Conservation (phyloP, 176 grass and related monocot species). For the Eragrostis curvula region DNA sequence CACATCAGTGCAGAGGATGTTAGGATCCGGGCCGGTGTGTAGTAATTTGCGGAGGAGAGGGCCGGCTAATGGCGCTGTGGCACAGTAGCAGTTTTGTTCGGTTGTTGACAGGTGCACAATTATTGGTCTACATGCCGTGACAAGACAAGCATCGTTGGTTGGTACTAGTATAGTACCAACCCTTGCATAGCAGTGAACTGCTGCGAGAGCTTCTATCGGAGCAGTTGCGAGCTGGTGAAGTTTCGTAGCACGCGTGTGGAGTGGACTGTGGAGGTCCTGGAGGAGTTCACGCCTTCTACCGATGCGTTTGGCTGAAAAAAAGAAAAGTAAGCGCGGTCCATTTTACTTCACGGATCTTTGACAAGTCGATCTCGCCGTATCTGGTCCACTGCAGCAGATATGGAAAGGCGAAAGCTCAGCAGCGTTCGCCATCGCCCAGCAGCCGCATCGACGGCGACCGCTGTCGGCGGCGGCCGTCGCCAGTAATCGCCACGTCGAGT, state of each 20-base stretch:
- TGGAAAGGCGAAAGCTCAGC: not conserved
- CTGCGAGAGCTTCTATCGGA: not conserved
- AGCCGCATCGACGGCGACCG: not conserved
- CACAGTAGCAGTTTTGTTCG: not conserved
- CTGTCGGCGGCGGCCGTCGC: not conserved
- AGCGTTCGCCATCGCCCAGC: not conserved
- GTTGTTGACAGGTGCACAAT: conserved; percentile 25
- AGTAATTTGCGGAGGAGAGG: not conserved
- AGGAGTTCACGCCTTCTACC: no score
- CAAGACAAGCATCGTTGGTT: not conserved
- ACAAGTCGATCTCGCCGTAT: not conserved
- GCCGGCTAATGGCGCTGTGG: not conserved
- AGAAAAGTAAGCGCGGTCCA: not conserved
- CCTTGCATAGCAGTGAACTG: no score
- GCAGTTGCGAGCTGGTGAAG: not conserved
- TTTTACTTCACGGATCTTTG: not conserved
- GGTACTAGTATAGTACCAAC: no score
- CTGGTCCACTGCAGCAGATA: not conserved
- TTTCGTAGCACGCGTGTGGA: not conserved
- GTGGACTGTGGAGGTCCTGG: not conserved
- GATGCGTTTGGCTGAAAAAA: not conserved
- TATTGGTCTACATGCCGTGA: conserved; percentile 20
- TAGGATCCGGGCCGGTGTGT: not conserved
- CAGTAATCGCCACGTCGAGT: not conserved
- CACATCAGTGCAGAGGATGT: conserved; percentile 26